Base-by-base conservation (phyloP, 2,329 filamentous ascomycete species). In the Cryoendolithus antarcticus region DNA sequence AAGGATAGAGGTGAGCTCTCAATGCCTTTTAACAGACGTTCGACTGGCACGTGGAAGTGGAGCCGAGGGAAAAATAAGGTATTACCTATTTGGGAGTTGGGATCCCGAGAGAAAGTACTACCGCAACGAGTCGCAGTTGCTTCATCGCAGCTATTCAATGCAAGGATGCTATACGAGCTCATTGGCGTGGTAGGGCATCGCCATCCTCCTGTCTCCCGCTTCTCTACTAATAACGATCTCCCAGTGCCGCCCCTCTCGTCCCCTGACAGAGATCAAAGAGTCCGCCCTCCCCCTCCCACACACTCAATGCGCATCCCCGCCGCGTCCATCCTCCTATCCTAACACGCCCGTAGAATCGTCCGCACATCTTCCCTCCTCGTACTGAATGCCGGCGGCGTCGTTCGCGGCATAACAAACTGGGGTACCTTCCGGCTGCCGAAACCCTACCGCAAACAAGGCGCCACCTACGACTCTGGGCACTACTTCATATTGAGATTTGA, bases 401-500 rank as follows among this genome's bases (percentile, higher is more conserved):
- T 98, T 57, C 86, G 91, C 53, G 86, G 86, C 59, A 73, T 93
- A 58, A 80, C 80, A 51, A 98, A 98, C 72, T 98, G 91, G 91
- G 91, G 91, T 58, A 74, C 83, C 51, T 95, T 91, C 66, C 72
- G 80, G 35, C 80, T 98, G 11, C 89, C 91, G 35, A 82, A 79
- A 50, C 77, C 85, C 45, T 72, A 80, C 43, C 80, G 78, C 45
- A 80, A 81, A 58, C 80, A 93, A 63, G 86, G 95, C 65, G 77
- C 82, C 52, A 78, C 77, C 49, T 82, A 96, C 72, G 75, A 75
- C 48, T 74, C 78, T 51, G 91, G 91, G 40, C 88, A 96, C 69
- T 93, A 98, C 72, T 98, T 98, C 63, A 82, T 93, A 57, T 84
- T 98, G 82, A 84, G 91, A 53, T 98, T 94, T 70, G 91, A 98